A percentile compares a stretch with the other conserved stretches of the same genome.
Conservation (phyloP, 2,329 filamentous ascomycete genomes). For the Sarocladiaceae sp. region DNA sequence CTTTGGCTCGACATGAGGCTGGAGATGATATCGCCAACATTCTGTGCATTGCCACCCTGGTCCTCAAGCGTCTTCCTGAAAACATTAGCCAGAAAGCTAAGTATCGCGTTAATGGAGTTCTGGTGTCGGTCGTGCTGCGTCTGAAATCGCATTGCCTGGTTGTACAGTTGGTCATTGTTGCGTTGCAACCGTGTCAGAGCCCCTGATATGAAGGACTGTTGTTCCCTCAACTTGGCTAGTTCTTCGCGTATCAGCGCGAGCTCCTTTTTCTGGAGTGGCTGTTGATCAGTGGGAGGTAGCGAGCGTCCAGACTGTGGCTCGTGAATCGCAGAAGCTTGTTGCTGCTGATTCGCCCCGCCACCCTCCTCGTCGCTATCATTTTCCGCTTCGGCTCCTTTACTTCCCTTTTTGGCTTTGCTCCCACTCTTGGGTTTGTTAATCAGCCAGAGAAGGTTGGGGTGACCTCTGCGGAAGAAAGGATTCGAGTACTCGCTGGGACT, state of each 20-base stretch:
- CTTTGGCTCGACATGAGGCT: constrained; percentile 59
- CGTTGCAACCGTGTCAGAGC: constrained; percentile 75
- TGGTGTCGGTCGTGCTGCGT: constrained; percentile 93
- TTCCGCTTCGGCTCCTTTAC: constrained; percentile 51
- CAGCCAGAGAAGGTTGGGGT: constrained; percentile 88
- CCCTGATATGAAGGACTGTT: constrained; percentile 78
- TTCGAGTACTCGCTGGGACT: constrained; percentile 98
- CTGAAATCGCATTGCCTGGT: constrained; percentile 84
- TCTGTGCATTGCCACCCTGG: constrained; percentile 60
- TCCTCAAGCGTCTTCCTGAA: constrained; percentile 91
- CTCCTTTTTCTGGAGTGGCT: constrained; percentile 61
- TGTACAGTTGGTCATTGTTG: constrained; percentile 82
- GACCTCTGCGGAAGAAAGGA: constrained; percentile 87
- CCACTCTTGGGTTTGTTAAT: constrained; percentile 91
- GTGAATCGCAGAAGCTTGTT: neutral
- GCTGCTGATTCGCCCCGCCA: constrained; percentile 10
- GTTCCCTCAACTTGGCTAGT: constrained; percentile 72
- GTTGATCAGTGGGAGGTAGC: constrained; percentile 34
- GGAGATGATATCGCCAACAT: constrained; percentile 77
- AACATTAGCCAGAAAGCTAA: constrained; percentile 93
- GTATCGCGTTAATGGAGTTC: constrained; percentile 96
- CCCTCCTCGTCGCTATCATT: constrained; percentile 60
- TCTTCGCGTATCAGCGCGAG: constrained; percentile 72
- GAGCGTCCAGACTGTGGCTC: constrained; percentile 16
- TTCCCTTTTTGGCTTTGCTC: constrained; percentile 48